Evolutionary conservation across 2,329 filamentous ascomycete genomes (phyloP), one percentile per base, ranked within the genome.

Genomic region (Xylariaceae sp.): DNA sequence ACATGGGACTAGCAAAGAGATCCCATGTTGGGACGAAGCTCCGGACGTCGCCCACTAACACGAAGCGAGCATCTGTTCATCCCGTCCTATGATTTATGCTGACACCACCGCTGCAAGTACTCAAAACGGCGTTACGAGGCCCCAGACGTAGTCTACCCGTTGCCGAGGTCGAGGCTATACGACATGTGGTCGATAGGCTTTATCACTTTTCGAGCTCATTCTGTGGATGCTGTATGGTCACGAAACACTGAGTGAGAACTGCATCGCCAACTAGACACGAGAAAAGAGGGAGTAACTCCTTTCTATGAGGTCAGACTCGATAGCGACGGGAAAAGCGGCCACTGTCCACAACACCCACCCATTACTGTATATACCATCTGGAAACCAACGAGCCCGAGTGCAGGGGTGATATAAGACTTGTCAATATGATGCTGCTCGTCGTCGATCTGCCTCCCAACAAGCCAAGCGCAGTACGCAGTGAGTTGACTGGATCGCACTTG

Each of bases 181-280:
- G 54, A 57, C 28, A 44, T 52, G 1, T 58, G 54, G 53, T 47
- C 48, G 1, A 42, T 57, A 19, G 55, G 53, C 0, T 57, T 53
- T 16, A 46, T 56, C 9, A 46, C 43, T 9, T 32, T 57, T 2
- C n/a, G 54, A 56, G 34, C 52, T 51, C 16, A 29, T 51, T 31
- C 39, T 53, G 7, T 57, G 52, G 51, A 18, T 47, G 5, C 27
- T 44, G 5, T 43, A 48, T 31, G 48, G 45, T 1, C 9, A 36
- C 15, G 7, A 39, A 2, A 12, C 13, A 3, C n/a, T 50, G 7
- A 13, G 31, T 2, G 21, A 29, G 11, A 18, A 40, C 9, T 27
- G 37, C 12, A 16, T 23, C 1, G 21, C n/a, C n/a, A 34, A 7
- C 15, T 42, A 3, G 11, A 17, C 11, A 27, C 17, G 13, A 19